phyloP scores from a whole-genome alignment of 2,329 filamentous ascomycete species.

The Talaromyces albobiverticillius region DNA sequence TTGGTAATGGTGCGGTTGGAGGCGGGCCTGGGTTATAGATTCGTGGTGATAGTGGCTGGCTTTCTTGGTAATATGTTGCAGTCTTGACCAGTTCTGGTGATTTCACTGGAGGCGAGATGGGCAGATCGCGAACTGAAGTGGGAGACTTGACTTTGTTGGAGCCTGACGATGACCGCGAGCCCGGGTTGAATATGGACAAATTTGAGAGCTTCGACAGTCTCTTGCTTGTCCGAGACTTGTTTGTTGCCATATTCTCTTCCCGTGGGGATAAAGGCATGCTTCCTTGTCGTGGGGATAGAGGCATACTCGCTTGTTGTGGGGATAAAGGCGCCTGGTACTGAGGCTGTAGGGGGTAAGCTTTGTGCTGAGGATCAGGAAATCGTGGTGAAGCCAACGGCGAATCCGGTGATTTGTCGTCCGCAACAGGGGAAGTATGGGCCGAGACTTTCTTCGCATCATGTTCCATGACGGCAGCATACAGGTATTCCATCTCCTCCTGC shows the following conservation, averaged over 20 bases:
- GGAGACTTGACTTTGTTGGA: slow-evolving; percentile 44
- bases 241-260: slow-evolving; percentile 14
- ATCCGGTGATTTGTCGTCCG: slow-evolving; percentile 24
- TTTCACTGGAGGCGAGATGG: slow-evolving; percentile 56
- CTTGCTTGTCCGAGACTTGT: slow-evolving; percentile 30
- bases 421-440: slow-evolving; percentile 17
- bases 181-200: slow-evolving; percentile 41
- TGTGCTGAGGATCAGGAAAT: too few species aligned
- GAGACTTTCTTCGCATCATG: slow-evolving; percentile 62
- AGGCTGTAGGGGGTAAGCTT: slow-evolving; percentile 18
- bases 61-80: slow-evolving; percentile 44
- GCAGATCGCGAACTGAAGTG: slow-evolving; percentile 51
- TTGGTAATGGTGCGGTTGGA: slow-evolving; percentile 47
- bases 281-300: slow-evolving; percentile 3
- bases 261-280: slow-evolving; percentile 12
- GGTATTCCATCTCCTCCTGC: slow-evolving; percentile 79
- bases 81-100: slow-evolving; percentile 38
- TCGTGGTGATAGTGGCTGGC: slow-evolving; percentile 57
- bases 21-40: slow-evolving; percentile 56
- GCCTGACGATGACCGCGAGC: slow-evolving; percentile 36
- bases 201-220: slow-evolving; percentile 39
- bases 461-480: slow-evolving; percentile 90
- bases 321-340: slow-evolving; percentile 3
- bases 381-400: slow-evolving; percentile 21
- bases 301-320: slow-evolving; percentile 1